Conservation (phyloP, 805 yeast genomes). For the Kodamaea laetipori region DNA sequence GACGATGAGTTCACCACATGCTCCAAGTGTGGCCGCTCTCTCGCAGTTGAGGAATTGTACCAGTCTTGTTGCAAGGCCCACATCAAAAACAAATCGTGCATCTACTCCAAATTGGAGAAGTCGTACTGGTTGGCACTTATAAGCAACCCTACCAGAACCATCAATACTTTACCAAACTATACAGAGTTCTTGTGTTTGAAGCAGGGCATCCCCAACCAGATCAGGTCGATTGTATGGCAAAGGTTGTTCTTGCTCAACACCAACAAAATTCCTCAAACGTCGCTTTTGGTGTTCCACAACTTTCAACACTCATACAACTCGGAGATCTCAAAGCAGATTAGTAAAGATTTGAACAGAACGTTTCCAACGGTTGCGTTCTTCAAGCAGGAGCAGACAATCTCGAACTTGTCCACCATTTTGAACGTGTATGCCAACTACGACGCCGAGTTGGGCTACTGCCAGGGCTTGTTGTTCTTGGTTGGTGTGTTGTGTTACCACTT, state of each 20-base stretch:
- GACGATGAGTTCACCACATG: slow-evolving; percentile 38
- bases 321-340: slow-evolving; percentile 47
- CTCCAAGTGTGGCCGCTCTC: slow-evolving; percentile 29
- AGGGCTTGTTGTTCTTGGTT: slow-evolving; percentile 63
- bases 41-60: slow-evolving; percentile 16
- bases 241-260: slow-evolving; percentile 35
- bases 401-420: slow-evolving; percentile 52
- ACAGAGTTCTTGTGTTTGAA: slow-evolving; percentile 46
- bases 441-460: slow-evolving; percentile 68
- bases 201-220: slow-evolving; percentile 47
- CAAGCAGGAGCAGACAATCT: slow-evolving; percentile 43
- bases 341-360: slow-evolving; percentile 61
- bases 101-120: slow-evolving; percentile 32
- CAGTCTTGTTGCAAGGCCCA: slow-evolving; percentile 29
- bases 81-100: slow-evolving; percentile 19
- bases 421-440: slow-evolving; percentile 67
- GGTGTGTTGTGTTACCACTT: slow-evolving; percentile 54
- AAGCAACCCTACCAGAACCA: slow-evolving; percentile 45
- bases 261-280: slow-evolving; percentile 36
- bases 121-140: slow-evolving; percentile 49
- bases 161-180: slow-evolving; percentile 49
- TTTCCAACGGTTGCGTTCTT: slow-evolving; percentile 58
- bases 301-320: slow-evolving; percentile 45
- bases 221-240: slow-evolving; percentile 50
- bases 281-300: slow-evolving; percentile 35